Percentiles rank a stretch among this genome's conserved stretches.
These are phyloP conservation scores for Ilex asprella DNA, from an alignment of 257 asterid genomes.

Conservation along the genomic window DNA sequence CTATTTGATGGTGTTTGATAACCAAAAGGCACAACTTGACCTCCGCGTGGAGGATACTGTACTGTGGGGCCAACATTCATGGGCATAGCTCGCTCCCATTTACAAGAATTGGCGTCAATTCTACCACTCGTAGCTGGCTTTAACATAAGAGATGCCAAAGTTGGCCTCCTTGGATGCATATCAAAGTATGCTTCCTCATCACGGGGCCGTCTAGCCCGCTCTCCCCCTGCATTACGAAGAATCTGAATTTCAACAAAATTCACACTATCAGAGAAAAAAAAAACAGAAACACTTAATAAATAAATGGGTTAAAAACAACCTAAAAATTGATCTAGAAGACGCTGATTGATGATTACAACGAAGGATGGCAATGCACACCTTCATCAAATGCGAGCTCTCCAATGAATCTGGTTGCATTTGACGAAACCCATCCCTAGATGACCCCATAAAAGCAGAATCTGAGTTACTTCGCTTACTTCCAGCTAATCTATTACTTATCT, in stretches of 20 bases:
- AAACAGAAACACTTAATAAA: slow-evolving; percentile 1
- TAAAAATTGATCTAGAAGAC: background rate
- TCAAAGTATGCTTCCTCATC: slow-evolving; percentile 54
- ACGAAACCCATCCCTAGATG: slow-evolving; percentile 56
- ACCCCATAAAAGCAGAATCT: slow-evolving; percentile 51
- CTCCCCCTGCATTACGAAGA: slow-evolving; percentile 64
- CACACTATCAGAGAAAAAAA: slow-evolving; percentile 25
- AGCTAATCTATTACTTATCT: slow-evolving; percentile 41
- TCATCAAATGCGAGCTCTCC: slow-evolving; percentile 61
- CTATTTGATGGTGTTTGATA: slow-evolving; percentile 50
- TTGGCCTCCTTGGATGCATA: slow-evolving; percentile 52
- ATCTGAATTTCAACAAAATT: slow-evolving; percentile 57
- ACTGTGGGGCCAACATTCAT: slow-evolving; percentile 36
- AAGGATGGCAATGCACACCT: slow-evolving; percentile 35
- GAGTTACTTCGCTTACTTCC: slow-evolving; percentile 77
- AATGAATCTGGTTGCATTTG: slow-evolving; percentile 47
- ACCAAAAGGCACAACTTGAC: slow-evolving; percentile 56
- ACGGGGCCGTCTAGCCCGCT: slow-evolving; percentile 37
- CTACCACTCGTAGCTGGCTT: slow-evolving; percentile 52
- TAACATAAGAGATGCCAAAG: slow-evolving; percentile 41
- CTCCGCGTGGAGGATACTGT: slow-evolving; percentile 68
- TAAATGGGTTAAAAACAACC: background rate
- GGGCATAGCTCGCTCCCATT: slow-evolving; percentile 44
- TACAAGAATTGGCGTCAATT: slow-evolving; percentile 41
- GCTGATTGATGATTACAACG: background rate